Percentiles rank a stretch among this genome's conserved stretches.
These are phyloP conservation scores for Zymoseptoria ardabiliae DNA, from an alignment of 2,329 filamentous ascomycete genomes.

Conservation along the genomic window DNA sequence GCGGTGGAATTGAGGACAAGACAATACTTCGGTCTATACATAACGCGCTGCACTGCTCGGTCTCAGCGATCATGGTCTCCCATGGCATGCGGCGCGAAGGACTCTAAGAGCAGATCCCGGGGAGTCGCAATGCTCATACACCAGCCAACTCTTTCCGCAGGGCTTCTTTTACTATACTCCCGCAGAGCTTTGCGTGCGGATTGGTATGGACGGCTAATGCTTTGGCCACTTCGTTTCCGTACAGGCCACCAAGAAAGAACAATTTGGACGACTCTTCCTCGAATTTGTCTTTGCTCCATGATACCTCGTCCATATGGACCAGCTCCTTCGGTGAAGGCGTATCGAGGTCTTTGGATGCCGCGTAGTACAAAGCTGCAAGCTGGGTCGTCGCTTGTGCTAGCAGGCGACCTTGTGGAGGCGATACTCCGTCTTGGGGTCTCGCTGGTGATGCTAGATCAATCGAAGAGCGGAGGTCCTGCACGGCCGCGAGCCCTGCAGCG, in stretches of 20 bases:
- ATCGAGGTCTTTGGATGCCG: slow-evolving; percentile 19
- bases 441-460: slow-evolving; percentile 53
- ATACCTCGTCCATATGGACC: slow-evolving; percentile 29
- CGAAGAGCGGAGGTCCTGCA: slow-evolving; percentile 37
- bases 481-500: slow-evolving; percentile 9
- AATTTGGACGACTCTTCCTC: slow-evolving; percentile 51
- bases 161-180: slow-evolving; percentile 54
- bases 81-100: background rate
- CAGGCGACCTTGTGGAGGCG: slow-evolving; percentile 57
- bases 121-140: background rate
- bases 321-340: slow-evolving; percentile 17
- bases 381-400: slow-evolving; percentile 66
- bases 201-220: slow-evolving; percentile 54
- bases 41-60: background rate
- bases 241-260: slow-evolving; percentile 48
- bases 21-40: background rate
- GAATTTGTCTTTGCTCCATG: slow-evolving; percentile 26
- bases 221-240: slow-evolving; percentile 50
- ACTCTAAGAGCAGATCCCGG: background rate
- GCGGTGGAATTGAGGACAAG: slow-evolving; percentile 42
- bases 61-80: background rate
- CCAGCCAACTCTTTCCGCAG: slow-evolving; percentile 47
- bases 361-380: slow-evolving; percentile 30
- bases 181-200: slow-evolving; percentile 57
- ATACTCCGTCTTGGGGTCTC: slow-evolving; percentile 48